phyloP scores from a whole-genome alignment of 805 yeast species.

The Blastobotrys attinorum region DNA sequence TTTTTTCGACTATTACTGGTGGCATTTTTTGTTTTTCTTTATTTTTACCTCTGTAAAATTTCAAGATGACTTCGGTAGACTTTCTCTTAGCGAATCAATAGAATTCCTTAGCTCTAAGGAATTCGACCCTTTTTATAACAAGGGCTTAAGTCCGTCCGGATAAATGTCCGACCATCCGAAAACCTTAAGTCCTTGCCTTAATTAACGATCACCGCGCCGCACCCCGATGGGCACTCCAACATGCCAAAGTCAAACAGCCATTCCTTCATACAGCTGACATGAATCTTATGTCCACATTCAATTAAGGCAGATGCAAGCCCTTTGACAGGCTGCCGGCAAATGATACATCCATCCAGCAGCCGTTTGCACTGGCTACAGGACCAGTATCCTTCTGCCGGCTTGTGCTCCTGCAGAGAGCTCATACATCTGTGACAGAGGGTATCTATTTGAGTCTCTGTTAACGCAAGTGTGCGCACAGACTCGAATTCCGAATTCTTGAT shows the following conservation, averaged over 20 bases:
- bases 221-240: constrained; percentile 76
- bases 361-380: constrained; percentile 67
- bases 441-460: constrained; percentile 33
- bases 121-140: too few relatives aligned
- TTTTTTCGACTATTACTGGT: neutral
- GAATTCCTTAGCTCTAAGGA: too few relatives aligned
- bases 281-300: constrained; percentile 84
- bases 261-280: constrained; percentile 64
- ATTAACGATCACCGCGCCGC: constrained; percentile 27
- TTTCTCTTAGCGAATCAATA: too few relatives aligned
- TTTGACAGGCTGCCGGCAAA: constrained; percentile 69
- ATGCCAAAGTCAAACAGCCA: constrained; percentile 68
- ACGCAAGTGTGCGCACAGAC: constrained; percentile 23
- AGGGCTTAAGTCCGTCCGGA: too few relatives aligned
- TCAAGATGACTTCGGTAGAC: too few relatives aligned
- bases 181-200: too few relatives aligned
- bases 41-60: too few relatives aligned
- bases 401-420: constrained; percentile 26
- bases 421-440: constrained; percentile 36
- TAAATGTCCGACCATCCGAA: too few relatives aligned
- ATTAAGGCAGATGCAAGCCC: constrained; percentile 56
- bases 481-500: constrained; percentile 36
- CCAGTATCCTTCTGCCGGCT: constrained; percentile 54
- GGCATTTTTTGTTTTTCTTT: too few relatives aligned
- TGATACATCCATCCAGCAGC: constrained; percentile 59